Conservation (phyloP, 2,329 filamentous ascomycete species). For the Trichoderma guizhouense region DNA sequence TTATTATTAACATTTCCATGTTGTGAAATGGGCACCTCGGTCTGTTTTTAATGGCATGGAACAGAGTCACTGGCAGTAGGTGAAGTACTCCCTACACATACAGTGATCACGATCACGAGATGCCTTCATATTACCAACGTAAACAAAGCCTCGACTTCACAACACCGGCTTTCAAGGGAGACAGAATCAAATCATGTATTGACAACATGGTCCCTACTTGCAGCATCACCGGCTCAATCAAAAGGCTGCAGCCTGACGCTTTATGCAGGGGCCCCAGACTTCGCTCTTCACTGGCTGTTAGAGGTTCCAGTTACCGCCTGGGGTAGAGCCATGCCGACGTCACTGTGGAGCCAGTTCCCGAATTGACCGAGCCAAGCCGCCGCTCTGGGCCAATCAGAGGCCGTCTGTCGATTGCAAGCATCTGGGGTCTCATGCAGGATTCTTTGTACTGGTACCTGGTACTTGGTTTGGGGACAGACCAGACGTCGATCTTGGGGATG, state of each 20-base stretch:
- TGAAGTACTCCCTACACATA: background rate
- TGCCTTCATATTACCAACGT: background rate
- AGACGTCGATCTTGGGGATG: background rate
- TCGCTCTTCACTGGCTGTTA: background rate
- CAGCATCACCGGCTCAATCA: background rate
- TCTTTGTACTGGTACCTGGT: background rate
- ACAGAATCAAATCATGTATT: background rate
- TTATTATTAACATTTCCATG: background rate
- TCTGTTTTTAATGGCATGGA: background rate
- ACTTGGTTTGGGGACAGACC: background rate
- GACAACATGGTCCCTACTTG: background rate
- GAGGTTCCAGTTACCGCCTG: background rate
- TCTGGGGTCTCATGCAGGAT: background rate
- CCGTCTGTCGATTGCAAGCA: background rate
- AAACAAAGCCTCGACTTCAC: background rate
- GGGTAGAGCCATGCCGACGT: slow-evolving; percentile 10
- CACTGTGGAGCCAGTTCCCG: background rate
- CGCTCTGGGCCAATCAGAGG: background rate
- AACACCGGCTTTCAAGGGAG: background rate
- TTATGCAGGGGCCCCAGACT: slow-evolving; percentile 9
- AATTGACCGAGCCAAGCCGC: slow-evolving; percentile 17
- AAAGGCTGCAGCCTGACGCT: background rate
- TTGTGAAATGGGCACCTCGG: too few relatives aligned
- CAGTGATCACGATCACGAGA: background rate
- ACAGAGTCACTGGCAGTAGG: too few relatives aligned